phyloP scores from a whole-genome alignment of 805 yeast genomes.

The Danielozyma ontarioensis region DNA sequence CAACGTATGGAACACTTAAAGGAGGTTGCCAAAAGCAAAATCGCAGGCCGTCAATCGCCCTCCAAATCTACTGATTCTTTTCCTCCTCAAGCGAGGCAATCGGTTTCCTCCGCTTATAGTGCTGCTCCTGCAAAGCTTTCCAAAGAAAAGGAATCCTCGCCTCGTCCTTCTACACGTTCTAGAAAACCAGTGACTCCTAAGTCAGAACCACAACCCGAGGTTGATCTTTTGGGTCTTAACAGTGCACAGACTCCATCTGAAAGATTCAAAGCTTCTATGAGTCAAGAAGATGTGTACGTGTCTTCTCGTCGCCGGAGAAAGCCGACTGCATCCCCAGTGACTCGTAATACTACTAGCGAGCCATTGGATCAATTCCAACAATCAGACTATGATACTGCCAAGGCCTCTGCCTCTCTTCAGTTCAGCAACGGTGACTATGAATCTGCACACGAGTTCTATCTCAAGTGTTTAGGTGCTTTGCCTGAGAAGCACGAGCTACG shows the following conservation, averaged over 20 bases:
- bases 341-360: slow-evolving; percentile 6
- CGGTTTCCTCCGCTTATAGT: neutral
- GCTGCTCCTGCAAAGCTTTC: too few species aligned
- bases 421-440: slow-evolving; percentile 83
- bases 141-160: too few species aligned
- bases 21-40: slow-evolving; percentile 8
- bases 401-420: slow-evolving; percentile 53
- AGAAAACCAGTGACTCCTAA: too few species aligned
- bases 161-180: too few species aligned
- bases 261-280: slow-evolving; percentile 16
- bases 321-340: slow-evolving; percentile 1
- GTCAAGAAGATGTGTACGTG: slow-evolving; percentile 13
- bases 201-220: slow-evolving; percentile 9
- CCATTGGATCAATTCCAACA: slow-evolving; percentile 35
- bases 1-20: slow-evolving; percentile 16
- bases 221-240: slow-evolving; percentile 4
- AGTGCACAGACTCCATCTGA: slow-evolving; percentile 22
- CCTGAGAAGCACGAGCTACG: slow-evolving; percentile 63
- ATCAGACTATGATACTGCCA: slow-evolving; percentile 42
- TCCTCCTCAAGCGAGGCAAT: neutral
- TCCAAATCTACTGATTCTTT: neutral
- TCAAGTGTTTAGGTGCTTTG: slow-evolving; percentile 42
- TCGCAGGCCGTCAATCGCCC: slow-evolving; percentile 1
- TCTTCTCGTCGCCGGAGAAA: slow-evolving; percentile 16
- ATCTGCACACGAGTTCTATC: slow-evolving; percentile 57